A percentile compares a stretch with the other conserved stretches of the same genome.
These are phyloP conservation scores for Macadamia integrifolia DNA, from an alignment of 164 flowering plant species.

Conservation along the genomic window DNA sequence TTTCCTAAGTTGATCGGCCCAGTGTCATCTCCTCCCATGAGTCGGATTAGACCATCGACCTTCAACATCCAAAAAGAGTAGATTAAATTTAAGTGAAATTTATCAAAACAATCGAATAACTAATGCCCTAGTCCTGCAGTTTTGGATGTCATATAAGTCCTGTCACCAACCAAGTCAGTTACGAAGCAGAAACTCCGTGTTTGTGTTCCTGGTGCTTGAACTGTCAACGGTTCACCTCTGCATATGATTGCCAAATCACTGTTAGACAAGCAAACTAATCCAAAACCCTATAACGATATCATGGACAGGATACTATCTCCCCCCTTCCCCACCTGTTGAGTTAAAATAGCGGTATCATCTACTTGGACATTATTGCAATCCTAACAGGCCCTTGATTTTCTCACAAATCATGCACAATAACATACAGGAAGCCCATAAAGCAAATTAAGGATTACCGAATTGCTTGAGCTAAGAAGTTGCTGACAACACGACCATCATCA, in stretches of 20 bases:
- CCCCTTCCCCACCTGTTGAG: too few species aligned
- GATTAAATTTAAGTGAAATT: not conserved
- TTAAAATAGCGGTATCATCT: not conserved
- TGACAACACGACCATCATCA: slow-evolving; percentile 89
- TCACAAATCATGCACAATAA: not conserved
- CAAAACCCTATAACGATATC: too few species aligned
- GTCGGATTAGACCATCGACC: slow-evolving; percentile 83
- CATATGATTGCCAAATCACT: not conserved
- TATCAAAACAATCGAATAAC: not conserved
- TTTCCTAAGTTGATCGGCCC: slow-evolving; percentile 83
- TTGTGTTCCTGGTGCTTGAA: slow-evolving; percentile 71
- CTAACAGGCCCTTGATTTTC: too few species aligned
- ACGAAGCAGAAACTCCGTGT: slow-evolving; percentile 83
- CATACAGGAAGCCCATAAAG: not conserved
- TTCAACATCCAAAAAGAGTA: slow-evolving; percentile 8
- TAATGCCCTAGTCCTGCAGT: not conserved
- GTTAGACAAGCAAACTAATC: not conserved
- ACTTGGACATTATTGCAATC: not conserved
- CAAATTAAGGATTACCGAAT: slow-evolving; percentile 37
- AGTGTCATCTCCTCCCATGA: slow-evolving; percentile 74
- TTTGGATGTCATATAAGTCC: not conserved
- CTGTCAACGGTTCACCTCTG: slow-evolving; percentile 64
- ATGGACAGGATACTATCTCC: too few species aligned
- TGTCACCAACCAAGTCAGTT: slow-evolving; percentile 58
- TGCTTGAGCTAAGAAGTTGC: slow-evolving; percentile 88